Base-by-base conservation (phyloP, 2,329 filamentous ascomycete species). In the Dactylellina haptotyla region DNA sequence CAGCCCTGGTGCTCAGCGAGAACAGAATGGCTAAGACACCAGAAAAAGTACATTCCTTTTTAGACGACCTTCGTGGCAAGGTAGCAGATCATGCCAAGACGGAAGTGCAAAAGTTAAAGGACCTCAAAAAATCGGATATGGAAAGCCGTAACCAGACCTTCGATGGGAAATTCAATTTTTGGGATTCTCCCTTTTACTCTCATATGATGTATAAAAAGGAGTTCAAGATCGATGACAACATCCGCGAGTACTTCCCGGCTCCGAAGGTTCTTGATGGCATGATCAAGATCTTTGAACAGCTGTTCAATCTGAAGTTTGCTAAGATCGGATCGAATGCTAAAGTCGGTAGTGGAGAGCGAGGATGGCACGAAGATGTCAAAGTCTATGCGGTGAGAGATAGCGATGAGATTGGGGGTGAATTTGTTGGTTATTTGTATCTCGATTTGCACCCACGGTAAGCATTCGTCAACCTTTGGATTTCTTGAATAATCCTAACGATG, bases 321-420 rank as follows among this genome's bases (percentile, higher is more conserved):
- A 86, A 93, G 82, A 83, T 95, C 20, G 85, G 84, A 51, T 84
- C 85, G 2, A 87, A 89, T 71, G 90, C 89, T 80, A 87, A 86
- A 8, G 85, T 87, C 63, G 90, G 92, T 75, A 90, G 93, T 77
- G 84, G 87, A 0, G 57, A 63, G 20, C 48, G 70, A 14, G 70
- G 70, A 14, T 95, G 91, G 91, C 91, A 95, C 78, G 86, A 90
- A 75, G 91, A 94, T 77, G 90, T 93, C n/a, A 88, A 90, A 75
- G 81, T 94, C 65, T 94, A 92, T 82, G 90, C 88, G 56, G 91
- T 95, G 5, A 94, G 91, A 90, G 87, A 95, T 77, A 89, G 93
- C 75, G 86, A 87, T 71, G 84, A 84, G 1, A 88, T 90, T 76
- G 91, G 90, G 14, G 84, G 85, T 54, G 87, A 84, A 37, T 95